phyloP scores from a whole-genome alignment of 73 alveolate genomes.

The Tetrahymena borealis region DNA sequence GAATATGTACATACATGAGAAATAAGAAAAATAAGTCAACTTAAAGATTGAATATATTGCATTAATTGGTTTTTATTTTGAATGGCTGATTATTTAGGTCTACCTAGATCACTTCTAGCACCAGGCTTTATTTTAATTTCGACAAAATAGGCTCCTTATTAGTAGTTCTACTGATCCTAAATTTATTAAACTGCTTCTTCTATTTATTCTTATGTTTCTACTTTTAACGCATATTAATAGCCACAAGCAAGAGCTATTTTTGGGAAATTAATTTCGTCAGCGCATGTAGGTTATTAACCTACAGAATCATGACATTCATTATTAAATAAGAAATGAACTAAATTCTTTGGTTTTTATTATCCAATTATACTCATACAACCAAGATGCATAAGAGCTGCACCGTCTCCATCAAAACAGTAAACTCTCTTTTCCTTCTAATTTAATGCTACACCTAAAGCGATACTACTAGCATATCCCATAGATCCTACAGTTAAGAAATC shows the following conservation, averaged over 20 bases:
- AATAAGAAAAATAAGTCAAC: too few species aligned
- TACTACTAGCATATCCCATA: slow-evolving; percentile 76
- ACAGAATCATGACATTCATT: not conserved
- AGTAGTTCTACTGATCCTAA: not conserved
- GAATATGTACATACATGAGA: too few species aligned
- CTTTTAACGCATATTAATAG: not conserved
- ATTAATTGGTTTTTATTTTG: slow-evolving; percentile 55
- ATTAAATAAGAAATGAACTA: not conserved
- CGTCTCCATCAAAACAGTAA: not conserved
- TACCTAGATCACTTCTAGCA: slow-evolving; percentile 59
- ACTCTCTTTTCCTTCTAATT: not conserved
- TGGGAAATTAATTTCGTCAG: not conserved
- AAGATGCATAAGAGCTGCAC: not conserved
- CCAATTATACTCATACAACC: not conserved
- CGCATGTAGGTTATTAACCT: not conserved
- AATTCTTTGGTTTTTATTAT: not conserved
- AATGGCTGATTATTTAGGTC: slow-evolving; percentile 61
- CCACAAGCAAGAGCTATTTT: not conserved
- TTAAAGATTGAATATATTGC: slow-evolving; percentile 26
- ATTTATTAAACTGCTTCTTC: not conserved
- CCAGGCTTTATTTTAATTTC: slow-evolving; percentile 61
- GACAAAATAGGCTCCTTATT: slow-evolving; percentile 54
- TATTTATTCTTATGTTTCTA: not conserved
- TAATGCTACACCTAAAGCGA: slow-evolving; percentile 56
- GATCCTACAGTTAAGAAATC: slow-evolving; percentile 67